Evolutionary conservation across 2,329 filamentous ascomycete species (phyloP), one percentile per base, ranked within the genome.

Genomic region (Pseudogymnoascus sp.): DNA sequence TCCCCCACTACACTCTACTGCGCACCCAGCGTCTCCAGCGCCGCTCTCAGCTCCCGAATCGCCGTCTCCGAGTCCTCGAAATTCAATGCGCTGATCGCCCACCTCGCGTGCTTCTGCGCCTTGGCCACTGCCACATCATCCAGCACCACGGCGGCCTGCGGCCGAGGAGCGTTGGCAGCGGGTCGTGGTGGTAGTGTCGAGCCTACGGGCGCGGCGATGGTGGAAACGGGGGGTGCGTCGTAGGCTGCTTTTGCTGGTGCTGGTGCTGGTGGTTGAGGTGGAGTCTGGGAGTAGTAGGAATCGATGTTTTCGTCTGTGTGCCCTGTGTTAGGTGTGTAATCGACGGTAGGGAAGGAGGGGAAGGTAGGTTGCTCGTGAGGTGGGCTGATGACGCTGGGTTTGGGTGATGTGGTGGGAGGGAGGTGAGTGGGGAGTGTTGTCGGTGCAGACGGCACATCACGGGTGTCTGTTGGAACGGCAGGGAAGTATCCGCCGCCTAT

Each of bases 11-110:
- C 28, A 12, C 5, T 60, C n/a, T 61, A 72, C 24, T 67, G 59
- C 8, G 71, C 72, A 8, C 72, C 73, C 22, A 74, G 63, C 24
- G 71, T 74, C 50, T 72, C 66, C 33, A 99, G 77, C 2, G 95
- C 95, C 64, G 84, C 86, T 61, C 85, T 84, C 66, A 99, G 75
- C 72, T 99, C 93, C 71, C 88, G 87, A 4, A 98, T 87, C 0
- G 95, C 95, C 0, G 95, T 99, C 1, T 88, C 82, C 1, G 96
- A 89, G 73, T 99, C 95, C 69, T 99, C 95, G 75, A 99, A 99
- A 70, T 97, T 96, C 59, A 99, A 78, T 0, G 95, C 95, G 10
- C 93, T 97, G 43, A 98, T 96, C 0, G 95, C 95, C 91, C 91
- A 99, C 71, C 91, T 92, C 2, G 93, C 93, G 77, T 98, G 95